Conservation (phyloP, 257 asterid genomes). For the Solanum pennellii region DNA sequence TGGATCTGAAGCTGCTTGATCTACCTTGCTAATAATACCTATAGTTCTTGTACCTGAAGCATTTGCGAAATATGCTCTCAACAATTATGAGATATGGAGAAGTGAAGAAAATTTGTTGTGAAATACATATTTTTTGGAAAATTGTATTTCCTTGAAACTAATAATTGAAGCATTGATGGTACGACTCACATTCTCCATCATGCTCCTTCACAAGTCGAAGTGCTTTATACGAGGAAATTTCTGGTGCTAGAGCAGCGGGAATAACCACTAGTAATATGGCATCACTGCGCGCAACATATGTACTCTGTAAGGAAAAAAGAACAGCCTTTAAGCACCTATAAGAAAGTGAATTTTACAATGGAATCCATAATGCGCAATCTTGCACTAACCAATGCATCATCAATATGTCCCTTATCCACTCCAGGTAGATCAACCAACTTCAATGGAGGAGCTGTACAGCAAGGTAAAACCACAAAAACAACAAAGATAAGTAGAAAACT, state of each 20-base stretch:
- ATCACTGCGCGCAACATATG: constrained; percentile 14
- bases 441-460: constrained; percentile 16
- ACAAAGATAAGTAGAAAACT: not conserved
- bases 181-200: constrained; percentile 12
- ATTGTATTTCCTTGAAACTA: not conserved
- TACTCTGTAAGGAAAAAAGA: constrained; percentile 4
- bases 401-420: constrained; percentile 17
- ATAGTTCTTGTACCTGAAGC: constrained; percentile 10
- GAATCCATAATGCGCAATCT: not conserved
- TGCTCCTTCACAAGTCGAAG: constrained; percentile 12
- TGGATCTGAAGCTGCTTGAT: constrained; percentile 17
- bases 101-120: not conserved
- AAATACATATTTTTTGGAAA: not conserved
- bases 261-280: constrained; percentile 13
- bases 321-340: not conserved
- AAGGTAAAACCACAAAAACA: not conserved
- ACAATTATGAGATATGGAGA: not conserved
- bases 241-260: constrained; percentile 15
- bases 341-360: not conserved
- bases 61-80: not conserved
- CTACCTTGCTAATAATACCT: constrained; percentile 13
- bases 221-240: constrained; percentile 9
- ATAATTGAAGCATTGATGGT: not conserved
- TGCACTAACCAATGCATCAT: constrained; percentile 18
- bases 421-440: constrained; percentile 23